These are phyloP conservation scores for Cladosporium velox DNA, from an alignment of 2,329 filamentous ascomycete genomes.

Conservation along the genomic window DNA sequence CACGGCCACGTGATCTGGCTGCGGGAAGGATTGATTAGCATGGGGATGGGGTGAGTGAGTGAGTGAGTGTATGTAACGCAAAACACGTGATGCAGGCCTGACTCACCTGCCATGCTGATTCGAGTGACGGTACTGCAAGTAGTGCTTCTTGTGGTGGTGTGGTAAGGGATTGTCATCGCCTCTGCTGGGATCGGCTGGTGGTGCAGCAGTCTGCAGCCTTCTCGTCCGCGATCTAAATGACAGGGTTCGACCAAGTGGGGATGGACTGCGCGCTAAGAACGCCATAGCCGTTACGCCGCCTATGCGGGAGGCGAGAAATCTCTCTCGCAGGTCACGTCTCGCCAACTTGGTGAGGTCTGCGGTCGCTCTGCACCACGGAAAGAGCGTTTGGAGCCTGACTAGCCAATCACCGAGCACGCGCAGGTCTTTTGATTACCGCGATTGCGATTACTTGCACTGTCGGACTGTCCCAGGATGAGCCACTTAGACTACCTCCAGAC, in stretches of 20 bases:
- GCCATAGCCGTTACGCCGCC: neutral
- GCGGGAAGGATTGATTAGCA: constrained; percentile 23
- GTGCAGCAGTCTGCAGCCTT: neutral
- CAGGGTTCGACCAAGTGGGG: constrained; percentile 11
- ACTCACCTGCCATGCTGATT: constrained; percentile 24
- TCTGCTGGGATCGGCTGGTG: constrained; percentile 1
- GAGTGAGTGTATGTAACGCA: neutral
- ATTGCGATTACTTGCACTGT: neutral
- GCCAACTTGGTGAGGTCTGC: neutral
- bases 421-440: constrained; percentile 19
- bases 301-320: constrained; percentile 5
- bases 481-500: constrained; percentile 22
- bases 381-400: constrained; percentile 20
- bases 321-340: neutral
- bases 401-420: constrained; percentile 19
- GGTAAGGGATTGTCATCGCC: neutral
- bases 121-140: neutral
- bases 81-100: neutral
- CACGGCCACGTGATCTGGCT: constrained; percentile 24
- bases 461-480: constrained; percentile 17
- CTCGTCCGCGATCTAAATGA: neutral
- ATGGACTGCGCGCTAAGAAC: neutral
- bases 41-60: neutral
- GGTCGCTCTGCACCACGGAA: constrained; percentile 14
- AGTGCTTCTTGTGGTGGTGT: neutral